These are phyloP conservation scores for Solanum tacnaense DNA, from an alignment of 257 asterid species.

Conservation along the genomic window DNA sequence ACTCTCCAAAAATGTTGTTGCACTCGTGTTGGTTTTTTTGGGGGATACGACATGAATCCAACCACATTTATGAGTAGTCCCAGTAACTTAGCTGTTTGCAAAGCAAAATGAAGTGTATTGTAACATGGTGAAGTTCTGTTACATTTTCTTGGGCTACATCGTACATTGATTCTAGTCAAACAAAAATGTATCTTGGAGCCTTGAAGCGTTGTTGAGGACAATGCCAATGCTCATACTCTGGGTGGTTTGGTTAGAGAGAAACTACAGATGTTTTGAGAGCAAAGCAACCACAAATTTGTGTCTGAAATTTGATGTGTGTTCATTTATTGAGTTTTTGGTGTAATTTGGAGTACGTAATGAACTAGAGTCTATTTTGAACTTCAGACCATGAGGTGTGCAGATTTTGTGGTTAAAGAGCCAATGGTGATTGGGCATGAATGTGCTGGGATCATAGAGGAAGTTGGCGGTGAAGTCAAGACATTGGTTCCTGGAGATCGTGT, in stretches of 20 bases:
- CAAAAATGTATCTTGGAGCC: background rate
- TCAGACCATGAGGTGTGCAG: constrained; percentile 63
- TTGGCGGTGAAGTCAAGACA: constrained; percentile 57
- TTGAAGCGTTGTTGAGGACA: background rate
- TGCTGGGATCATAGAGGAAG: constrained; percentile 79
- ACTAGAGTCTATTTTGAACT: background rate
- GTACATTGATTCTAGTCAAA: background rate
- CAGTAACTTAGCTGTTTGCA: background rate
- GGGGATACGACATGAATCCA: background rate
- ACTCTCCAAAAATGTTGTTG: background rate
- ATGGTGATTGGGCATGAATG: constrained; percentile 98
- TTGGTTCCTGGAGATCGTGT: constrained; percentile 72
- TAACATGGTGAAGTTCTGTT: background rate
- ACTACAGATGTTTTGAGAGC: background rate
- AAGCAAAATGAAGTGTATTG: background rate
- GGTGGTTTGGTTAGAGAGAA: background rate
- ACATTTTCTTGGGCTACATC: background rate
- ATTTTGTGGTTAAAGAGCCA: constrained; percentile 78
- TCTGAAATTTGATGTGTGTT: background rate
- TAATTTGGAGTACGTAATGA: background rate
- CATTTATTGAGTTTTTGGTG: background rate
- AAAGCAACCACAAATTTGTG: background rate
- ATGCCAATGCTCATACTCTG: background rate
- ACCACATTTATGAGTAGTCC: background rate
- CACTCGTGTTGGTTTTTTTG: background rate